Evolutionary conservation across 192 early-diverging fungal genomes (phyloP).

Genomic region (Oehlia diaphana): DNA sequence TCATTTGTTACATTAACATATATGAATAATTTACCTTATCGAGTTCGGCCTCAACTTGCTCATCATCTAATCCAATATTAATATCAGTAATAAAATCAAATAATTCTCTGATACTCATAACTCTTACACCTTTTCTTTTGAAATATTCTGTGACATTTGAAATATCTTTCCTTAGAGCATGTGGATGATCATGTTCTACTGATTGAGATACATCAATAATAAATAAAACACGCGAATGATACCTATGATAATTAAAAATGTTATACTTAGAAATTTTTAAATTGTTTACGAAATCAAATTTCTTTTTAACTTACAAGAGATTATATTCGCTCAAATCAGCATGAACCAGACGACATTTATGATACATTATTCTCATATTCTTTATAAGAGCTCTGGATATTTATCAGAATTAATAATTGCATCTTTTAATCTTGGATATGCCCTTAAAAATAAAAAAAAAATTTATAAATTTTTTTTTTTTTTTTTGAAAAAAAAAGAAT

Average conservation of each 20-base stretch:
- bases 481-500: neutral
- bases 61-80: conserved; percentile 56
- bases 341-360: conserved; percentile 91
- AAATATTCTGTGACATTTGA: conserved; percentile 94
- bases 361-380: conserved; percentile 90
- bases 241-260: no score
- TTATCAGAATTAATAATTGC: conserved; percentile 73
- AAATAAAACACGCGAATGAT: no score
- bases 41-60: conserved; percentile 68
- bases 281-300: no score
- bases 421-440: conserved; percentile 94
- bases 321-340: conserved; percentile 99
- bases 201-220: no score
- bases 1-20: neutral
- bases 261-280: no score
- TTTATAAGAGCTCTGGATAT: conserved; percentile 76
- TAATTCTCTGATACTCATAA: conserved; percentile 79
- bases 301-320: conserved; percentile 62
- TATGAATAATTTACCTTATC: conserved; percentile 49
- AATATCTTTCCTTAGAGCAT: conserved; percentile 93
- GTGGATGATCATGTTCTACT: conserved; percentile 97
- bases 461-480: neutral
- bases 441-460: conserved; percentile 40
- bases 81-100: conserved; percentile 86
- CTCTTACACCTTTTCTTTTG: conserved; percentile 67